Conservation (phyloP, 2,329 filamentous ascomycete species). For the Pezicula radicicola region DNA sequence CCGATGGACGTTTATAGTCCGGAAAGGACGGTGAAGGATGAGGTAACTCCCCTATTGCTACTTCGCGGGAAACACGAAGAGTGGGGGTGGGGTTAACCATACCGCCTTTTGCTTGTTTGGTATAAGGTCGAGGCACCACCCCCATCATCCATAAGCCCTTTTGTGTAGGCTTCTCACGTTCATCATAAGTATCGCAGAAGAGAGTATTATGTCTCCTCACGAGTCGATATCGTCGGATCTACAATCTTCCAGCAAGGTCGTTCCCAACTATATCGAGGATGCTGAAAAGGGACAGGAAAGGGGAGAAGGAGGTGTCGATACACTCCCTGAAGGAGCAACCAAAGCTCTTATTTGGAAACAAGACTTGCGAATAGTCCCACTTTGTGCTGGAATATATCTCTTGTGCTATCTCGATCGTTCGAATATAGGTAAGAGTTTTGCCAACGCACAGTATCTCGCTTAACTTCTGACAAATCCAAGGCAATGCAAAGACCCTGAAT, state of each 20-base stretch:
- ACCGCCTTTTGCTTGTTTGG: no score
- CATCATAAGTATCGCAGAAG: not conserved
- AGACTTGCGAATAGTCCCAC: slow-evolving; percentile 60
- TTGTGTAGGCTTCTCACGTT: no score
- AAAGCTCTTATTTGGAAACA: slow-evolving; percentile 51
- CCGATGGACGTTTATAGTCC: no score
- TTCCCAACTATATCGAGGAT: not conserved
- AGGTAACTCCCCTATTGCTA: no score
- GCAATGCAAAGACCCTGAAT: slow-evolving; percentile 65
- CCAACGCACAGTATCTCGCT: not conserved
- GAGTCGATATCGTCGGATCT: not conserved
- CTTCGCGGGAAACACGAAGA: no score
- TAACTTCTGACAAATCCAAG: slow-evolving; percentile 8
- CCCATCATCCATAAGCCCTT: no score
- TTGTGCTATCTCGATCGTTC: slow-evolving; percentile 66
- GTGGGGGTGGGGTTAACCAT: no score
- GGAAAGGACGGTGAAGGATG: no score
- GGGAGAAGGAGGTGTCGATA: not conserved
- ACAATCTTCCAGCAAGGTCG: not conserved
- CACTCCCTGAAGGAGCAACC: slow-evolving; percentile 17
- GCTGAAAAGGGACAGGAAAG: not conserved
- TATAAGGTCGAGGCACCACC: no score
- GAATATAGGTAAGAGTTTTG: slow-evolving; percentile 54
- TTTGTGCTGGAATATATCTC: slow-evolving; percentile 63
- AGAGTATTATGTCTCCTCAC: not conserved